A percentile compares a stretch with the other conserved stretches of the same genome.
Evolutionary conservation across 352 stramenopile genomes (phyloP).

Genomic region (Globisporangium iwayamae): DNA sequence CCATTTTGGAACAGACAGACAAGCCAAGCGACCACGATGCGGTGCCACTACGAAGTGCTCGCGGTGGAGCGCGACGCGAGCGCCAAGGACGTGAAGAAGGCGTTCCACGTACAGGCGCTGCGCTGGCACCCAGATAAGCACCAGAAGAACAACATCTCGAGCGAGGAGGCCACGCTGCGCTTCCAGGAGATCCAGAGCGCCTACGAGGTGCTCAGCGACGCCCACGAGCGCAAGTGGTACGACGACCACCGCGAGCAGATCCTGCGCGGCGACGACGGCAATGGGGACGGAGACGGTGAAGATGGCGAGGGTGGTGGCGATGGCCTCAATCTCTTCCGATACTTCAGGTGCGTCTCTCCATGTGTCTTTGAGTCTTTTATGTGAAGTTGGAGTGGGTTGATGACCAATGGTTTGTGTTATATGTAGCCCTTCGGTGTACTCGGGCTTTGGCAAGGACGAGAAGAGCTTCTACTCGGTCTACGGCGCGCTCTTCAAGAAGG

Average conservation of each 20-base stretch:
- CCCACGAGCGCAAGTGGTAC: conserved; percentile 87
- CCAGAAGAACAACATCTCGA: conserved; percentile 62
- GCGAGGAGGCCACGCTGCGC: conserved; percentile 68
- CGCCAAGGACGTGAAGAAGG: conserved; percentile 66
- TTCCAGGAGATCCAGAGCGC: conserved; percentile 87
- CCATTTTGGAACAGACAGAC: not conserved
- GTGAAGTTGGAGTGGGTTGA: conserved; percentile 9
- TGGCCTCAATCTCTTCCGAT: conserved; percentile 73
- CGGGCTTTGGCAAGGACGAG: conserved; percentile 68
- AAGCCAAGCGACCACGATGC: conserved; percentile 31
- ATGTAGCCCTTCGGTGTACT: conserved; percentile 56
- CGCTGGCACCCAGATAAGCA: conserved; percentile 88
- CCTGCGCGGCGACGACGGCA: conserved; percentile 58
- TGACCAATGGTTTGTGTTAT: not conserved
- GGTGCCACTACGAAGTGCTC: conserved; percentile 85
- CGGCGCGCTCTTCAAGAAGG: conserved; percentile 64
- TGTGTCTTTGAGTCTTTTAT: not conserved
- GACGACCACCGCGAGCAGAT: conserved; percentile 87
- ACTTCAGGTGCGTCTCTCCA: conserved; percentile 53
- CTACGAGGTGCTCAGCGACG: conserved; percentile 84
- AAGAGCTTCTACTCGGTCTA: conserved; percentile 83
- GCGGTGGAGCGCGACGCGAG: conserved; percentile 51
- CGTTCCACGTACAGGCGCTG: conserved; percentile 70
- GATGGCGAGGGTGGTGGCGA: conserved; percentile 28
- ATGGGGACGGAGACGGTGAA: conserved; percentile 21